Conservation (phyloP, 306 rosid species). For the Ammopiptanthus mongolicus region DNA sequence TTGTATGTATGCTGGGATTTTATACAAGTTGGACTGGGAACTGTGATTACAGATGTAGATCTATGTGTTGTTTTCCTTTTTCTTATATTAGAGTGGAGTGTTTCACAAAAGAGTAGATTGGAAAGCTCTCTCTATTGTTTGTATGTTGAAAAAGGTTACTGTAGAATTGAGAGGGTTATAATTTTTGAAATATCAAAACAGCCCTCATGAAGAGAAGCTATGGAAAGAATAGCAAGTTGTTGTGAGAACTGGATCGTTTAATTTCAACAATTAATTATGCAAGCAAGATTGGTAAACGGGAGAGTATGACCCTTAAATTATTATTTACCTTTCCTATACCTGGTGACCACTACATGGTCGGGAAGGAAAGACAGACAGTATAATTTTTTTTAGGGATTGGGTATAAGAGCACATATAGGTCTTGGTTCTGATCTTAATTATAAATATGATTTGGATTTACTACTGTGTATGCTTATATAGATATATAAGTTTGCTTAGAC, state of each 20-base stretch:
- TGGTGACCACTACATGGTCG: background rate
- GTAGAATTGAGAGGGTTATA: too few species aligned
- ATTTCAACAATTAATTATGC: too few species aligned
- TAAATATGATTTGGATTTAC: background rate
- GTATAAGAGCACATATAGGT: background rate
- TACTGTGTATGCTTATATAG: background rate
- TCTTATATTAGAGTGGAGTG: background rate
- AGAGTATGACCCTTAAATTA: too few species aligned
- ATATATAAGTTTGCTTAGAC: background rate
- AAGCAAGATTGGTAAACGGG: too few species aligned
- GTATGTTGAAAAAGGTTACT: background rate
- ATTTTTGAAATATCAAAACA: too few species aligned
- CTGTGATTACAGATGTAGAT: background rate
- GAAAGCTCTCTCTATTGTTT: background rate
- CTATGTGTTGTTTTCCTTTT: background rate
- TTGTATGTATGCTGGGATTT: background rate
- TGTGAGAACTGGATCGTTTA: too few species aligned
- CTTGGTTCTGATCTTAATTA: background rate
- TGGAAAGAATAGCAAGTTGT: too few species aligned
- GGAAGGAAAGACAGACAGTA: background rate
- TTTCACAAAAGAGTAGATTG: background rate
- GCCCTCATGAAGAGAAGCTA: too few species aligned
- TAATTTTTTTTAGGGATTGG: background rate
- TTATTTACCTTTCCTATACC: background rate
- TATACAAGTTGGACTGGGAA: slow-evolving; percentile 8